Evolutionary conservation across 495 filamentous ascomycete genomes (phyloP).

Genomic region (Aspergillus affinis): DNA sequence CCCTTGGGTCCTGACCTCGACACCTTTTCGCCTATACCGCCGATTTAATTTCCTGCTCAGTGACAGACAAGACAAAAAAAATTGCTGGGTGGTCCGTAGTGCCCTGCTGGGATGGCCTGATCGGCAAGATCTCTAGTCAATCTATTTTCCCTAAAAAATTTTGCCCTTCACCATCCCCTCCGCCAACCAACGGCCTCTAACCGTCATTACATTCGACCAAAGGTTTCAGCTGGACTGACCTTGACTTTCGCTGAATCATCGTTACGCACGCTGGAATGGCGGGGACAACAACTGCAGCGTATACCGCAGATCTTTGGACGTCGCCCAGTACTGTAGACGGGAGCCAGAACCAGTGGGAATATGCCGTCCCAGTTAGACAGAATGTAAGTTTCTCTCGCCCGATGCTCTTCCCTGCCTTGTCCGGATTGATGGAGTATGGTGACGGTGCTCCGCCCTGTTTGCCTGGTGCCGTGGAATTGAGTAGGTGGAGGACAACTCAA

Average conservation of each 20-base stretch:
- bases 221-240: slow-evolving; percentile 47
- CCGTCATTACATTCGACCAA: not conserved
- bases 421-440: not conserved
- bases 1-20: not conserved
- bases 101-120: slow-evolving; percentile 39
- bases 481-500: not conserved
- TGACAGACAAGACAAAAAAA: slow-evolving; percentile 1
- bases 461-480: not conserved
- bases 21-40: not conserved
- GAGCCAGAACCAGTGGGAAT: slow-evolving; percentile 43
- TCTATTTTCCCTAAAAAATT: slow-evolving; percentile 8
- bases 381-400: slow-evolving; percentile 33
- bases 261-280: slow-evolving; percentile 39
- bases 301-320: slow-evolving; percentile 42
- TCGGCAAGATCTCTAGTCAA: slow-evolving; percentile 15
- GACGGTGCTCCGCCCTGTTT: not conserved
- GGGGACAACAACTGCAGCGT: slow-evolving; percentile 42
- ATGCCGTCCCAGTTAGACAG: slow-evolving; percentile 42
- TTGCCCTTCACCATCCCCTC: slow-evolving; percentile 13
- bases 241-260: slow-evolving; percentile 19
- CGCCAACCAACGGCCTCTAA: slow-evolving; percentile 10
- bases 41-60: not conserved
- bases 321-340: slow-evolving; percentile 36
- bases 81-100: slow-evolving; percentile 13
- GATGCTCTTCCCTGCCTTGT: not conserved